Percentiles rank a stretch among this genome's conserved stretches.
These are phyloP conservation scores for Spinellus fusiger DNA, from an alignment of 192 early-diverging fungal species.

Conservation along the genomic window DNA sequence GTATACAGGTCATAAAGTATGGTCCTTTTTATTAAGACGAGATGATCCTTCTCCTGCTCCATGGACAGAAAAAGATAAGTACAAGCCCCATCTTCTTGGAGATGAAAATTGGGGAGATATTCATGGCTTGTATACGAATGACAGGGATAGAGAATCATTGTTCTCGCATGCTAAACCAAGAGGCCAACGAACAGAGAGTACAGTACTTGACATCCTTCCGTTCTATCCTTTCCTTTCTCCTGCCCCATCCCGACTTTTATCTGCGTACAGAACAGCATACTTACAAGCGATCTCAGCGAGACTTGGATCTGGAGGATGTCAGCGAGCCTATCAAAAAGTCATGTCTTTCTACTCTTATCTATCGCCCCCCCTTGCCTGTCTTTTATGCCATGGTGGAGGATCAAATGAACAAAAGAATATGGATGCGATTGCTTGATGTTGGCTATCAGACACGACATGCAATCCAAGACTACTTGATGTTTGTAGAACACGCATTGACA, in stretches of 20 bases:
- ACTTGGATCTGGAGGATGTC: not conserved
- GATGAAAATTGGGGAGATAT: no score
- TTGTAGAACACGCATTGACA: not conserved
- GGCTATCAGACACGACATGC: not conserved
- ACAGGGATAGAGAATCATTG: not conserved
- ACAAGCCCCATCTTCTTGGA: not conserved
- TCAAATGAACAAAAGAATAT: conserved; percentile 4
- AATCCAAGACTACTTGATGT: not conserved
- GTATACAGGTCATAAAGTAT: conserved; percentile 39
- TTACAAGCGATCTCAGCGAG: not conserved
- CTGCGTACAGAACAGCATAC: not conserved
- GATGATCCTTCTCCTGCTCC: conserved; percentile 57
- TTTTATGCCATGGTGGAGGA: not conserved
- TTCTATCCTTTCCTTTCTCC: not conserved
- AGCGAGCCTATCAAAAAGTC: not conserved
- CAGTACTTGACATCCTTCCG: not conserved
- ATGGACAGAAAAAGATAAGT: conserved; percentile 49
- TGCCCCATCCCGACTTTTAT: not conserved
- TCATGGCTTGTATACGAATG: not conserved
- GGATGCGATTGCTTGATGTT: not conserved
- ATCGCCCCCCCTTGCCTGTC: not conserved
- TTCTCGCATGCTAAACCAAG: not conserved
- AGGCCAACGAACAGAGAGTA: not conserved
- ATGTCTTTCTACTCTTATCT: not conserved
- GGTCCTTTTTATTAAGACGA: conserved; percentile 52